phyloP scores from a whole-genome alignment of 306 rosid genomes.

The barrel medic (Medicago truncatula) region MtrunA17r5.0-ANR NC_053049.1:6398501-6399000 shows the following conservation, averaged over 20 bases:
- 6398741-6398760: constrained; percentile 44
- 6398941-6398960: constrained; percentile 68
- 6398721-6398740: constrained; percentile 34
- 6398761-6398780: constrained; percentile 23
- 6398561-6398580: neutral
- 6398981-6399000: constrained; percentile 71
- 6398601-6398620: constrained; percentile 74
- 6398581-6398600: constrained; percentile 73
- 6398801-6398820: constrained; percentile 61
- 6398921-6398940: constrained; percentile 60
- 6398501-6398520: neutral
- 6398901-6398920: constrained; percentile 50
- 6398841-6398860: constrained; percentile 65
- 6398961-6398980: constrained; percentile 63
- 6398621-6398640: constrained; percentile 64
- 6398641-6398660: constrained; percentile 76
- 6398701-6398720: constrained; percentile 39
- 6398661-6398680: constrained; percentile 52
- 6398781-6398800: constrained; percentile 47
- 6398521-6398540: constrained; percentile 18
- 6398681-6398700: constrained; percentile 40
- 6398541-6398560: constrained; percentile 15
- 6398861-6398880: constrained; percentile 53
- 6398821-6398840: constrained; percentile 72
- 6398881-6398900: constrained; percentile 64